Percentiles rank a stretch among this genome's conserved stretches.
Conservation (phyloP, 345 rosid species). For the Psidium guajava region DNA sequence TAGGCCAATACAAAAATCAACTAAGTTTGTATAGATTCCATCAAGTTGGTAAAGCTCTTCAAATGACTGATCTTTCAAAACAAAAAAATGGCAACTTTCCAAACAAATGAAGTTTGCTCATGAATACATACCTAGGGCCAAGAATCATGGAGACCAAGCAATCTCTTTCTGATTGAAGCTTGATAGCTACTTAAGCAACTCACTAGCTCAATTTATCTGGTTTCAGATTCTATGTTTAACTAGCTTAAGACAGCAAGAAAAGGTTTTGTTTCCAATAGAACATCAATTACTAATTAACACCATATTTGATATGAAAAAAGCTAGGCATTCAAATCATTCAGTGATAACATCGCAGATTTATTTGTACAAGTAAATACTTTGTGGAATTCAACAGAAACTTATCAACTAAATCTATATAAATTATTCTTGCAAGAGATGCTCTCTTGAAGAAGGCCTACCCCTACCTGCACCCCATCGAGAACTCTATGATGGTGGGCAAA, state of each 20-base stretch:
- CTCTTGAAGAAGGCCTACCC: constrained; percentile 18
- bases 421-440: not conserved
- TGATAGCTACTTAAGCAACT: not conserved
- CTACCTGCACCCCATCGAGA: constrained; percentile 83
- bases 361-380: not conserved
- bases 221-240: not conserved
- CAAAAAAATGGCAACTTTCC: not conserved
- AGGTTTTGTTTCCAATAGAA: not conserved
- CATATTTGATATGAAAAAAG: not conserved
- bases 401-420: not conserved
- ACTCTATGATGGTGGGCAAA: constrained; percentile 97
- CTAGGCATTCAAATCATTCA: not conserved
- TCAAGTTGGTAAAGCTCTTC: not conserved
- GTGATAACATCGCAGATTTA: not conserved
- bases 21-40: not conserved
- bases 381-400: not conserved
- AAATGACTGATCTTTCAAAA: not conserved
- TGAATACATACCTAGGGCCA: not conserved
- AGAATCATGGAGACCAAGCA: not conserved
- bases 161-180: not conserved
- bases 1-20: not conserved
- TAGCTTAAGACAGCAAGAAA: not conserved
- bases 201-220: not conserved
- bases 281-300: not conserved
- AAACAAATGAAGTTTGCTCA: not conserved